Base-by-base conservation (phyloP, 1,284 basidiomycete genomes). In the Puccinia triticina region DNA sequence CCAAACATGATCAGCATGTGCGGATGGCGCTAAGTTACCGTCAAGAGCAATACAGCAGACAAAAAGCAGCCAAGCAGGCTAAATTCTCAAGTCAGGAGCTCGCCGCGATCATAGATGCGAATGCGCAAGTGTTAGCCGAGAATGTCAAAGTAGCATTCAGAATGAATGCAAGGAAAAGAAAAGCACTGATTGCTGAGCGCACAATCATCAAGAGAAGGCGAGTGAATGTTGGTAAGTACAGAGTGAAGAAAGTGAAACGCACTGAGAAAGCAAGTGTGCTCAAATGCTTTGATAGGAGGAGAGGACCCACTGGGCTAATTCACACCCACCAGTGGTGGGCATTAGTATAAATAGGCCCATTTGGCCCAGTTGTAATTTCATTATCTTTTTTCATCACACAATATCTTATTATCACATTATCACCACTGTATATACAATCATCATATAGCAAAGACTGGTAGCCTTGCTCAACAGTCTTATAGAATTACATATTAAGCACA, bases 271-370 rank as follows among this genome's bases (percentile, higher is more conserved):
- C 66, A 40, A 67, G 66, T 2, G 11, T 67, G 21, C 66, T 67
- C 43, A 67, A 34, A 40, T 67, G 66, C 66, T 67, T 67, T 43
- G 10, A 43, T 43, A 67, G 66, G 34, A 43, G 66, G 32, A 34
- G 66, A 32, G 34, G 66, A 67, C 66, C 34, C 21, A 23, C 34
- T 1, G 66, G 66, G 18, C 18, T 40, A 40, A 32, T 67, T 26
- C 34, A 67, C 43, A 67, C 66, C n/a, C 34, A 67, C 34, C 7
- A 67, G 43, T 67, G 66, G 66, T 67, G 66, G 66, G 66, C 32
- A 46, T 26, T 67, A 67, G 7, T 32, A 59, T 59, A 59, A 59
- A 59, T 59, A 59, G 53, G n/a, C n/a, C 53, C 18, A 21, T 43
- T 43, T 43, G 40, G 40, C 40, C 53, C n/a, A 55, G 53, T 55